These are phyloP conservation scores for Pyrenophora seminiperda DNA, from an alignment of 2,329 filamentous ascomycete genomes.

Conservation along the genomic window DNA sequence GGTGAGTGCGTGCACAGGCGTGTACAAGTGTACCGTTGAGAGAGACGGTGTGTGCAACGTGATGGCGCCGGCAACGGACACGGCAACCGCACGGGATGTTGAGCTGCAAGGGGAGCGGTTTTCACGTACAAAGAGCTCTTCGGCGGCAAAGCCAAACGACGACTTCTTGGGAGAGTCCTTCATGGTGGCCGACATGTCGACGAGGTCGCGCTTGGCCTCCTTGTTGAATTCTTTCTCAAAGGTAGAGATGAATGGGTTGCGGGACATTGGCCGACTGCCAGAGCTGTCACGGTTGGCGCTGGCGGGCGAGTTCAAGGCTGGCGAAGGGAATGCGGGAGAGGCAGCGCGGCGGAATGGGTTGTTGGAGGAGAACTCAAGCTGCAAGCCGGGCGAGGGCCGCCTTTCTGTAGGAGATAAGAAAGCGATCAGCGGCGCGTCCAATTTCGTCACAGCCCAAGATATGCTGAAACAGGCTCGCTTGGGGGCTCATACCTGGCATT, in stretches of 20 bases:
- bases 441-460: constrained; percentile 38
- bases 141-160: constrained; percentile 59
- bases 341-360: constrained; percentile 77
- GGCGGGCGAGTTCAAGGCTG: constrained; percentile 45
- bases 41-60: constrained; percentile 23
- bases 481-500: constrained; percentile 48
- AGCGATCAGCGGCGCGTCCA: constrained; percentile 32
- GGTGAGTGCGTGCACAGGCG: constrained; percentile 4
- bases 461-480: constrained; percentile 44
- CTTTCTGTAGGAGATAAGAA: constrained; percentile 46
- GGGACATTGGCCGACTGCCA: constrained; percentile 70
- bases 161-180: constrained; percentile 53
- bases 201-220: constrained; percentile 39
- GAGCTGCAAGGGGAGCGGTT: constrained; percentile 17
- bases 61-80: constrained; percentile 16
- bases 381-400: constrained; percentile 60
- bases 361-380: constrained; percentile 72
- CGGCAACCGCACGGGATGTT: constrained; percentile 6
- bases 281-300: constrained; percentile 51
- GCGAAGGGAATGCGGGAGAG: constrained; percentile 56
- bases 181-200: constrained; percentile 47
- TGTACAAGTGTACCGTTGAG: constrained; percentile 1
- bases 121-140: constrained; percentile 77
- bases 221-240: constrained; percentile 52
- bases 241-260: constrained; percentile 76